phyloP scores from a whole-genome alignment of 2,329 filamentous ascomycete genomes.

The Fusarium compactum region DNA sequence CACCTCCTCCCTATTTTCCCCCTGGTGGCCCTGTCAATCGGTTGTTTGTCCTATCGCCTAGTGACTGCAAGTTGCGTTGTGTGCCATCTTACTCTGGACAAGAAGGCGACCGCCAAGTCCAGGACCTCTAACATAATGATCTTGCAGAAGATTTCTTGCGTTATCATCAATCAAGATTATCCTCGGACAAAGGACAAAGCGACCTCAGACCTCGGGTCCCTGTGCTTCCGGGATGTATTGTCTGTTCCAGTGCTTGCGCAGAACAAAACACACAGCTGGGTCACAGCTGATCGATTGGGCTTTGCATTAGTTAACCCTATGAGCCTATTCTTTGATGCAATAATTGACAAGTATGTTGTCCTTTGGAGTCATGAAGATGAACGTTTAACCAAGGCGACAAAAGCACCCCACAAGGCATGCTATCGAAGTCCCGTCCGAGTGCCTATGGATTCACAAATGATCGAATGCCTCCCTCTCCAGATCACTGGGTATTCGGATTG shows the following conservation, averaged over 20 bases:
- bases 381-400: not conserved
- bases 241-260: conserved; percentile 18
- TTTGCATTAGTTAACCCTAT: not conserved
- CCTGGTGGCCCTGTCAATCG: conserved; percentile 38
- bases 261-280: conserved; percentile 9
- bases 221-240: conserved; percentile 7
- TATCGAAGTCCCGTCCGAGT: conserved; percentile 3
- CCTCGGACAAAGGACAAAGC: conserved; percentile 13
- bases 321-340: conserved; percentile 19
- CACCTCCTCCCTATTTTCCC: conserved; percentile 20
- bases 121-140: conserved; percentile 18
- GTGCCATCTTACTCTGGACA: conserved; percentile 7
- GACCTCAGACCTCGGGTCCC: conserved; percentile 14
- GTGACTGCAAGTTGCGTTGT: conserved; percentile 19
- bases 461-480: conserved; percentile 15
- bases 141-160: not conserved
- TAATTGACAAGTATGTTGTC: not conserved
- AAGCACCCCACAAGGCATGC: not conserved
- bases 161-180: not conserved
- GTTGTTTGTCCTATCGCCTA: conserved; percentile 8
- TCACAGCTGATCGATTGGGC: conserved; percentile 8
- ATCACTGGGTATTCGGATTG: conserved; percentile 30
- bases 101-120: conserved; percentile 12
- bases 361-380: not conserved
- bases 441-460: conserved; percentile 1